phyloP scores from a whole-genome alignment of 495 filamentous ascomycete genomes.

The Penicillium mononematosum region DNA sequence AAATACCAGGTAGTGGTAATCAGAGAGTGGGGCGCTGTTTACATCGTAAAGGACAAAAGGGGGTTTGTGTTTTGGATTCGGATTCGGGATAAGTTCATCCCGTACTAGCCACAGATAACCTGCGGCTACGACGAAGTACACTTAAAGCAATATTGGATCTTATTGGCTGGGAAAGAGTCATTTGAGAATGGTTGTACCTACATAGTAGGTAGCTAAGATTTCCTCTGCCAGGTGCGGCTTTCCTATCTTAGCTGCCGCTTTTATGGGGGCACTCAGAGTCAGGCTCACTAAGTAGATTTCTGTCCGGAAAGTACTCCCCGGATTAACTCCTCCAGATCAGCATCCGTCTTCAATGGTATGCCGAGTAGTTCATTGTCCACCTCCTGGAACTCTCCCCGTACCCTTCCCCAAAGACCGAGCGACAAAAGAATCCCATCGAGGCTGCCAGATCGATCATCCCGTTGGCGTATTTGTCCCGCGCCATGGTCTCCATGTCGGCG shows the following conservation, averaged over 20 bases:
- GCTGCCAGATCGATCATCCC: slow-evolving; percentile 3
- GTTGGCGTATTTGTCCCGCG: slow-evolving; percentile 2
- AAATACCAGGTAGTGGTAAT: background rate
- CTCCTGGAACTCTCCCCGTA: slow-evolving; percentile 17
- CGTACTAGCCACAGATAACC: background rate
- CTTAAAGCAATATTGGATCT: no score
- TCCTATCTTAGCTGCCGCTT: slow-evolving; percentile 12
- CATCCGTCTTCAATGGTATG: slow-evolving; percentile 2
- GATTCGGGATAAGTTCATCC: background rate
- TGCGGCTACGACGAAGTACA: no score
- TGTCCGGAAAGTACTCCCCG: slow-evolving; percentile 1
- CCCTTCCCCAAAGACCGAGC: slow-evolving; percentile 13
- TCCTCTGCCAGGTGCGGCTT: no score
- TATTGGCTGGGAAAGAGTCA: background rate
- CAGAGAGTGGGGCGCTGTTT: no score
- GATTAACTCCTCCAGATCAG: slow-evolving; percentile 12
- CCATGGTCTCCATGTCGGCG: slow-evolving; percentile 7
- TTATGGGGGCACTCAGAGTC: slow-evolving; percentile 33
- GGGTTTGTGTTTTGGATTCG: background rate
- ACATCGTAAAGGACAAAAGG: no score
- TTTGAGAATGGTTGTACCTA: background rate
- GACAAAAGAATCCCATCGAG: slow-evolving; percentile 10
- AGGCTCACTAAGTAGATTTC: slow-evolving; percentile 28
- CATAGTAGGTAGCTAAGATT: no score
- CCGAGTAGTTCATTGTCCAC: slow-evolving; percentile 20